Evolutionary conservation across 1,284 basidiomycete genomes (phyloP), one percentile per base, ranked within the genome.

Genomic region (Ustilago trichophora): DNA sequence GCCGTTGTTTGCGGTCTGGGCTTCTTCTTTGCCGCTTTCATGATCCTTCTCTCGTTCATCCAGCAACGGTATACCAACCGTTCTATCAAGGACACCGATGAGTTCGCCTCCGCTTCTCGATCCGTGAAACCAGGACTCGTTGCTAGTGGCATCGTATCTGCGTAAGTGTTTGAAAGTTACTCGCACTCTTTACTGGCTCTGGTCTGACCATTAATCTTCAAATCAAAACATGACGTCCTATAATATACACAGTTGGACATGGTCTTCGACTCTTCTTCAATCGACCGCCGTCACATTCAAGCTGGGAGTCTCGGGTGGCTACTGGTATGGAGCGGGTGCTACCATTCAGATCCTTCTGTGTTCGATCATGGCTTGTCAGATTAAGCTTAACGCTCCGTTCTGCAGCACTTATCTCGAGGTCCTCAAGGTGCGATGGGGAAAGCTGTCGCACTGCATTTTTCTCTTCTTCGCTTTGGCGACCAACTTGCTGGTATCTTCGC

Each of bases 81-180:
- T 37, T 52, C 54, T 5, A 59, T 72, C 40, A 73, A 69, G 40
- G 67, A 63, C 33, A 73, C 77, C 10, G 78, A 80, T 50, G 78
- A 80, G 42, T 80, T 80, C 48, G 63, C 68, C 15, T 73, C 70
- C 5, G 78, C 78, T 1, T 74, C 74, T 2, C 75, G 76, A 21
- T 74, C 71, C 7, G 74, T 83, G 43, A 93, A 93, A 72, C 91
- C 93, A 2, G 93, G 92, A 7, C 84, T 96, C 35, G 93, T 95
- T 56, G 93, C 92, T 0, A 87, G 91, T 10, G 92, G 92, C 7
- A 93, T 95, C 63, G 91, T 94, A 12, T 87, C 71, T 9, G 76
- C 76, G n/a, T n/a, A n/a, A n/a, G n/a, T n/a, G n/a, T n/a, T n/a
- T n/a, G n/a, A n/a, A n/a, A n/a, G n/a, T n/a, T n/a, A n/a, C n/a